Evolutionary conservation across 306 rosid genomes (phyloP).

Genomic region (Luffa acutangula): DNA sequence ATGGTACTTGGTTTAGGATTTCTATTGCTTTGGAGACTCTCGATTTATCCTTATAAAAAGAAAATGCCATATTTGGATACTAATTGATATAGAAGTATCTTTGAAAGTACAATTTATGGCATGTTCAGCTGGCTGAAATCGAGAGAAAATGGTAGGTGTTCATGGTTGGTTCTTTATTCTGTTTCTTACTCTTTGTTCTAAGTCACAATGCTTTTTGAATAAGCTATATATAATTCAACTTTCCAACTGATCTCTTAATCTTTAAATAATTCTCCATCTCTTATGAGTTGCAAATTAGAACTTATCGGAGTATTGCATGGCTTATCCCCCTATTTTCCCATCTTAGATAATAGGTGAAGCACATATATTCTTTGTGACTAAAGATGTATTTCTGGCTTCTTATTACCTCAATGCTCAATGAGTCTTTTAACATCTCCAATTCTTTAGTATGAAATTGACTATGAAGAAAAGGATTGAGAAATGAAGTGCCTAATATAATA

Average conservation of each 20-base stretch:
- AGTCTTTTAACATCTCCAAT: neutral
- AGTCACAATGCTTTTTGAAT: neutral
- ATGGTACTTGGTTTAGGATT: neutral
- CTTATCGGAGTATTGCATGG: neutral
- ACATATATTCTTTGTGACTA: neutral
- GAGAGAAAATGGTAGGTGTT: neutral
- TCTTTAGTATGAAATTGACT: too few species aligned
- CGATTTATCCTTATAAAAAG: neutral
- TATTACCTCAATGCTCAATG: neutral
- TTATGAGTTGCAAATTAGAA: neutral
- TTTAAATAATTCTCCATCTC: neutral
- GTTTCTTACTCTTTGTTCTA: neutral
- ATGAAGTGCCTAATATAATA: too few species aligned
- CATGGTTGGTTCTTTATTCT: neutral
- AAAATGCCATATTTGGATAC: neutral
- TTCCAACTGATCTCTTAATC: neutral
- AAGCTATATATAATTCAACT: neutral
- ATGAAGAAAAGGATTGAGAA: too few species aligned
- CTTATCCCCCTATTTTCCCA: neutral
- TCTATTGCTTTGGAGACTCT: neutral
- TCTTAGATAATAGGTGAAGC: neutral
- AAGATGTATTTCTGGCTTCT: neutral
- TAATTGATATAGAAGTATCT: neutral
- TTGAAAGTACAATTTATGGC: neutral
- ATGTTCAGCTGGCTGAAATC: neutral